Conservation (phyloP, 1,284 basidiomycete species). For the Abortiporus biennis region DNA sequence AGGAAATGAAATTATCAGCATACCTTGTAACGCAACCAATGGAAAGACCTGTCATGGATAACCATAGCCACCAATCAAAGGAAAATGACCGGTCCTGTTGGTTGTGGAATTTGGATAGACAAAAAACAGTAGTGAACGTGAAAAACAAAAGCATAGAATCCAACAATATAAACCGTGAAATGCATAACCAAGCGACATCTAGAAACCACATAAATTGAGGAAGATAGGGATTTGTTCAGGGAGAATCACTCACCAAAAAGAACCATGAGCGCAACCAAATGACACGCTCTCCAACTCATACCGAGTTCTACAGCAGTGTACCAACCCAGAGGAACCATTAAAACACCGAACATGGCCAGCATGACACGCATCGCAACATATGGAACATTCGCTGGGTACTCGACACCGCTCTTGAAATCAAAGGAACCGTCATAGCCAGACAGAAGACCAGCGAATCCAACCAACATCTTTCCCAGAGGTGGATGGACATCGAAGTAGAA, state of each 20-base stretch:
- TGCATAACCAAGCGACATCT: slow-evolving; percentile 96
- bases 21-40: slow-evolving; percentile 95
- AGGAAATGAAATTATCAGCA: slow-evolving; percentile 10
- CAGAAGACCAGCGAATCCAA: slow-evolving; percentile 87
- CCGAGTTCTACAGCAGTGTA: slow-evolving; percentile 94
- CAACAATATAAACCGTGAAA: slow-evolving; percentile 94
- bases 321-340: slow-evolving; percentile 95
- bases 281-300: slow-evolving; percentile 86
- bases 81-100: slow-evolving; percentile 93
- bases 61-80: slow-evolving; percentile 96
- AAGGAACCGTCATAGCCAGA: slow-evolving; percentile 90
- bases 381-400: slow-evolving; percentile 83
- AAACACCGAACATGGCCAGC: slow-evolving; percentile 90
- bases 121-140: slow-evolving; percentile 95
- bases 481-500: slow-evolving; percentile 99
- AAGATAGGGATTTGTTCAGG: neutral
- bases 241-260: slow-evolving; percentile 62
- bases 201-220: slow-evolving; percentile 5
- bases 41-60: slow-evolving; percentile 83
- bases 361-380: slow-evolving; percentile 95
- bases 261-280: slow-evolving; percentile 93
- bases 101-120: slow-evolving; percentile 94
- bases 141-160: slow-evolving; percentile 99
- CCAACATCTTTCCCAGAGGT: slow-evolving; percentile 97
- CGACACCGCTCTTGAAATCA: slow-evolving; percentile 91